Evolutionary conservation across 768 basidiomycete species (phyloP).

Genomic region (Tulasnella sp.): DNA sequence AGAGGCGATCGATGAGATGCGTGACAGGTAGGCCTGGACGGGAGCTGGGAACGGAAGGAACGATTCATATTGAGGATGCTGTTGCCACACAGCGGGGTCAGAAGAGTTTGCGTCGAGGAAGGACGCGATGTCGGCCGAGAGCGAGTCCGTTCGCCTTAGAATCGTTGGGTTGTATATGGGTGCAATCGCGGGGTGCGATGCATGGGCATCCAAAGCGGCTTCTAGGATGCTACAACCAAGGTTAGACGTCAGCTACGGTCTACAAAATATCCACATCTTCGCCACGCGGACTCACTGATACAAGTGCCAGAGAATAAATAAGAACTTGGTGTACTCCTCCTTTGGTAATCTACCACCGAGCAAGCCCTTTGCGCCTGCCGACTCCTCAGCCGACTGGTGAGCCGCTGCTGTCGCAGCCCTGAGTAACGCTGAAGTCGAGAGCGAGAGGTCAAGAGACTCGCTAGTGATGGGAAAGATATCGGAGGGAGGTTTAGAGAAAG

Average conservation of each 20-base stretch:
- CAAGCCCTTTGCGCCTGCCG: slow-evolving; percentile 53
- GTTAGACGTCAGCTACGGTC: background rate
- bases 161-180: slow-evolving; percentile 64
- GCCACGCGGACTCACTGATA: slow-evolving; percentile 72
- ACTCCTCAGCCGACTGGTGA: slow-evolving; percentile 57
- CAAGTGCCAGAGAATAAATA: slow-evolving; percentile 75
- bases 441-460: slow-evolving; percentile 31
- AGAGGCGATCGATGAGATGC: slow-evolving; percentile 51
- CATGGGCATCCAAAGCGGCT: slow-evolving; percentile 44
- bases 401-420: slow-evolving; percentile 43
- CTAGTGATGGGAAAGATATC: background rate
- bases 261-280: no score
- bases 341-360: slow-evolving; percentile 55
- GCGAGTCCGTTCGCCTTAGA: slow-evolving; percentile 54
- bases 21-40: slow-evolving; percentile 50
- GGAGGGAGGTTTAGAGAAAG: background rate
- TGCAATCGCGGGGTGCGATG: slow-evolving; percentile 13
- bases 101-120: slow-evolving; percentile 44
- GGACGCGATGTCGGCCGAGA: slow-evolving; percentile 64
- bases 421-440: slow-evolving; percentile 41
- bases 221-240: slow-evolving; percentile 49
- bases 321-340: slow-evolving; percentile 63
- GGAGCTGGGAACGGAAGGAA: slow-evolving; percentile 45
- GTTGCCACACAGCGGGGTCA: slow-evolving; percentile 51
- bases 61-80: slow-evolving; percentile 49